Evolutionary conservation across 2,329 filamentous ascomycete genomes (phyloP).

Genomic region (Fusarium marasasianum): DNA sequence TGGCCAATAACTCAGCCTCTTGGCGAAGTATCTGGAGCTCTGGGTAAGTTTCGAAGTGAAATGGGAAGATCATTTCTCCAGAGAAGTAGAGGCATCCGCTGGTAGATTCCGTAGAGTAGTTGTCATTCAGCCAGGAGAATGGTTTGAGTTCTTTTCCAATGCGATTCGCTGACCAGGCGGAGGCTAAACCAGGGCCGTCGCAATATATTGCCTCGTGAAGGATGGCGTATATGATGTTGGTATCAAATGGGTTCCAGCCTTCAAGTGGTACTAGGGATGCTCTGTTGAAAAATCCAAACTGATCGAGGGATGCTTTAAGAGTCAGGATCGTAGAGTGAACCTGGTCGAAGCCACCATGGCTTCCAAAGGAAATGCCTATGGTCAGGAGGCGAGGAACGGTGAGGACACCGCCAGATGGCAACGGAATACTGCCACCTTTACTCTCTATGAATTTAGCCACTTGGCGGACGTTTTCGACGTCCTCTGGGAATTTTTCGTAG

Average conservation of each 20-base stretch:
- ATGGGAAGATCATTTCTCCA: constrained; percentile 91
- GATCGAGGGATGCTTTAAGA: constrained; percentile 76
- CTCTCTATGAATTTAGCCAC: constrained; percentile 72
- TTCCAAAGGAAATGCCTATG: constrained; percentile 80
- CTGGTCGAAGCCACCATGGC: constrained; percentile 78
- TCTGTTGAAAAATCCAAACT: constrained; percentile 79
- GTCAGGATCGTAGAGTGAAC: constrained; percentile 80
- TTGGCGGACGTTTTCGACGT: constrained; percentile 72
- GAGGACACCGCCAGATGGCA: constrained; percentile 78
- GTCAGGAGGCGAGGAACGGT: constrained; percentile 80
- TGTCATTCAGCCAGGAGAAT: constrained; percentile 62
- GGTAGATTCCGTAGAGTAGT: constrained; percentile 37
- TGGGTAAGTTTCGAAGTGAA: constrained; percentile 82
- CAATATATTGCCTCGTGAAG: constrained; percentile 92
- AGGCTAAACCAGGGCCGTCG: constrained; percentile 68
- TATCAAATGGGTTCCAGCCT: constrained; percentile 73
- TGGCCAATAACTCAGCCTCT: constrained; percentile 76
- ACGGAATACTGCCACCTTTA: constrained; percentile 62
- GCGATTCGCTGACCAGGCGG: constrained; percentile 79
- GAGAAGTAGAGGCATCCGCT: constrained; percentile 77
- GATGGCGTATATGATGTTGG: constrained; percentile 82
- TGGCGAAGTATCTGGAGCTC: constrained; percentile 76
- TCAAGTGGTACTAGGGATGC: constrained; percentile 77
- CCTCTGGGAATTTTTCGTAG: constrained; percentile 86
- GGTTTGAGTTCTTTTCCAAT: constrained; percentile 60